These are phyloP conservation scores for Diaporthe amygdali DNA, from an alignment of 2,329 filamentous ascomycete genomes.

Conservation along the genomic window DNA sequence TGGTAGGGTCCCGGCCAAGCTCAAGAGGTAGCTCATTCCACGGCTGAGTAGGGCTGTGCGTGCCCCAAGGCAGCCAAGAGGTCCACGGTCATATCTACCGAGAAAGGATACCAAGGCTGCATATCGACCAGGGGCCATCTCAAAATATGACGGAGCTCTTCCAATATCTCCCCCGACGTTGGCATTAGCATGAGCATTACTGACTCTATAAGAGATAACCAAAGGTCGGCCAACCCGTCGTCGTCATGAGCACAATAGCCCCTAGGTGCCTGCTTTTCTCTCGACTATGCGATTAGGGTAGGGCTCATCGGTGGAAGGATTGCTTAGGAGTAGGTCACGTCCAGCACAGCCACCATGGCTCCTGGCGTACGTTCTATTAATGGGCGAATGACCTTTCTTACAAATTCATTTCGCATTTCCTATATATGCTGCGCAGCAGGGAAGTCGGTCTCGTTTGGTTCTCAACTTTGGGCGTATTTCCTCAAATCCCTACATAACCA, in stretches of 20 bases:
- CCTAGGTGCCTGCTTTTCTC: background rate
- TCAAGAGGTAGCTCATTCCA: background rate
- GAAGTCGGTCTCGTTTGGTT: no score
- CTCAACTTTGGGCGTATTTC: background rate
- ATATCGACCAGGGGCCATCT: background rate
- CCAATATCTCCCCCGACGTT: background rate
- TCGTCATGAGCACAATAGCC: background rate
- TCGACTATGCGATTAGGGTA: background rate
- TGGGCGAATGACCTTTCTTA: background rate
- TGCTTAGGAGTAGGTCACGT: background rate
- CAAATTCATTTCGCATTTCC: background rate
- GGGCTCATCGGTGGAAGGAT: background rate
- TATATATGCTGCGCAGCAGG: background rate
- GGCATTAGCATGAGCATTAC: background rate
- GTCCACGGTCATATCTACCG: background rate
- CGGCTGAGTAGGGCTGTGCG: background rate
- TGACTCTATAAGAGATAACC: background rate
- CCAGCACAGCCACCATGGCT: slow-evolving; percentile 1
- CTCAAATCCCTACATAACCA: background rate
- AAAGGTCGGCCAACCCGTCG: background rate
- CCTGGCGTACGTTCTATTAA: background rate
- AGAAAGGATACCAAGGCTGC: background rate
- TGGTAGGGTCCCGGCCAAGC: background rate
- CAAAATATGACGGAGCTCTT: background rate
- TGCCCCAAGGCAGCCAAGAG: slow-evolving; percentile 1